Percentiles rank a stretch among this genome's conserved stretches.
Conservation (phyloP, 345 rosid species). For the Abelmoschus esculentus region DNA sequence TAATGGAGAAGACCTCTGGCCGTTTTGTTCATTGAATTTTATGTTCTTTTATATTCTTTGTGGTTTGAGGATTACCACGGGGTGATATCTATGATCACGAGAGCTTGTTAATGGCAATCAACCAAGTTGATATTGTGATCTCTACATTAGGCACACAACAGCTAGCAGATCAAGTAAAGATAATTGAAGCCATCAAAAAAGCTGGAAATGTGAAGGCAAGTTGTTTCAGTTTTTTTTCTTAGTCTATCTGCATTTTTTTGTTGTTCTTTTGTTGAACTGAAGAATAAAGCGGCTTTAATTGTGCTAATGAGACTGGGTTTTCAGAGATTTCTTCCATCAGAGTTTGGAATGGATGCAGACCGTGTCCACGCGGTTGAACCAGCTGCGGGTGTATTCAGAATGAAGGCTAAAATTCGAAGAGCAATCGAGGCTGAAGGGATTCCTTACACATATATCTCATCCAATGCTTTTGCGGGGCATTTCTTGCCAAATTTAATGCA, state of each 20-base stretch:
- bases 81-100: constrained; percentile 34
- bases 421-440: constrained; percentile 43
- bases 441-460: constrained; percentile 41
- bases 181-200: constrained; percentile 44
- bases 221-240: background rate
- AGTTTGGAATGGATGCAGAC: constrained; percentile 61
- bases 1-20: background rate
- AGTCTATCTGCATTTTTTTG: background rate
- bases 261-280: background rate
- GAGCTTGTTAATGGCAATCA: constrained; percentile 43
- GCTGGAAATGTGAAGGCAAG: constrained; percentile 46
- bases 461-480: constrained; percentile 46
- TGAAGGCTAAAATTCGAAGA: constrained; percentile 42
- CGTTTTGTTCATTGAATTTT: background rate
- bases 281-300: background rate
- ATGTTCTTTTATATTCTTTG: background rate
- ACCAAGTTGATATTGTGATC: constrained; percentile 48
- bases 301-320: background rate
- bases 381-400: constrained; percentile 26
- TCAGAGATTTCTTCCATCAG: constrained; percentile 66
- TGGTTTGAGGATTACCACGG: background rate
- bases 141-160: constrained; percentile 34
- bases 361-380: constrained; percentile 46
- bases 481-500: constrained; percentile 43
- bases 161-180: constrained; percentile 33